Evolutionary conservation across 108 stramenopile genomes (phyloP).

Genomic region (Pelagomonas calceolata): DNA sequence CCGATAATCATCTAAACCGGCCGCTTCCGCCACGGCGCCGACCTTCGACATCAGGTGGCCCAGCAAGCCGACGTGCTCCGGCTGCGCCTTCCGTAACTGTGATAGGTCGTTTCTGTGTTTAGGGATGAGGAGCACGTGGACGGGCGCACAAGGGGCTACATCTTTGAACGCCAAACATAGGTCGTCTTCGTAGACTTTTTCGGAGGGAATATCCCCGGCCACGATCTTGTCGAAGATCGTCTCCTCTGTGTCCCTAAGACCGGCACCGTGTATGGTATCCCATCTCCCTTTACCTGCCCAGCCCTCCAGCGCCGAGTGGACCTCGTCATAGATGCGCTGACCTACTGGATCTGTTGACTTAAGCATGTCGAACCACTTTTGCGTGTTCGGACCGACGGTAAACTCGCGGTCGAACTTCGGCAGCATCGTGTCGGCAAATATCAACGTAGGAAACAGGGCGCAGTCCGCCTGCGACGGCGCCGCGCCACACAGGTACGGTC

Average conservation of each 20-base stretch:
- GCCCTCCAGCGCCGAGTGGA: background rate
- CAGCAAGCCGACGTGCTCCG: conserved; percentile 78
- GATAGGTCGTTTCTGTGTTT: conserved; percentile 84
- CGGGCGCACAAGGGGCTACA: conserved; percentile 78
- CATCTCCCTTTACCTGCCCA: conserved; percentile 1
- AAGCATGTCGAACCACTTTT: background rate
- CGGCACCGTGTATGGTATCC: background rate
- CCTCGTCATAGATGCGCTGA: background rate
- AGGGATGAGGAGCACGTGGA: conserved; percentile 91
- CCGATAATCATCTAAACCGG: conserved; percentile 9
- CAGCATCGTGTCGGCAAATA: conserved; percentile 73
- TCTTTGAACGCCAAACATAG: conserved; percentile 79
- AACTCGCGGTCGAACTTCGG: conserved; percentile 63
- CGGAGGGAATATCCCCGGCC: conserved; percentile 70
- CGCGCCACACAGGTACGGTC: conserved; percentile 65
- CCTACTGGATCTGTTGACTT: background rate
- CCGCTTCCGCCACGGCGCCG: conserved; percentile 5
- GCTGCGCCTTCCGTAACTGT: conserved; percentile 69
- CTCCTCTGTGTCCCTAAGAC: background rate
- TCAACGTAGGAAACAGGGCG: conserved; percentile 67
- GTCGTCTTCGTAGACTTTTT: conserved; percentile 88
- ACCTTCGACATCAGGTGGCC: conserved; percentile 72
- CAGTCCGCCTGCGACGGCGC: conserved; percentile 87
- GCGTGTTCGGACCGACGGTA: background rate
- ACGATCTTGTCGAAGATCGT: conserved; percentile 94